phyloP scores from a whole-genome alignment of 2,329 filamentous ascomycete genomes.

The Geosmithia flava region DNA sequence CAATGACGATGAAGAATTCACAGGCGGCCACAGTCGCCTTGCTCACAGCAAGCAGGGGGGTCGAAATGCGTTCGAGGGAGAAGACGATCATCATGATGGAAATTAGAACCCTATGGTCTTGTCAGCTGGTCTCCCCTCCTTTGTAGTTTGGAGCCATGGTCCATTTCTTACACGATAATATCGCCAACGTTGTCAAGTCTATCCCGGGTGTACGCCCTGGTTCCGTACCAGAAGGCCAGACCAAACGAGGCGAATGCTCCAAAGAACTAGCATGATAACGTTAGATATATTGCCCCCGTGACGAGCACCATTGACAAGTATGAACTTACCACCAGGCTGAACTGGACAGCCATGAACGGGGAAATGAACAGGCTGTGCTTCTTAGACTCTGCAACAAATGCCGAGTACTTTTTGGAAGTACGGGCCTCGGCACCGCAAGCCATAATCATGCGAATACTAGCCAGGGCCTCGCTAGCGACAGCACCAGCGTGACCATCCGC shows the following conservation, averaged over 20 bases:
- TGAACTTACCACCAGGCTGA: constrained; percentile 31
- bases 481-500: constrained; percentile 45
- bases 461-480: constrained; percentile 48
- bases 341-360: constrained; percentile 39
- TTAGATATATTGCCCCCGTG: constrained; percentile 4
- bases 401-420: constrained; percentile 37
- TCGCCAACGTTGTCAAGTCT: constrained; percentile 35
- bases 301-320: not conserved
- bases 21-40: constrained; percentile 46
- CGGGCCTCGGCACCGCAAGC: constrained; percentile 49
- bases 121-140: constrained; percentile 4
- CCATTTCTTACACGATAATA: constrained; percentile 35
- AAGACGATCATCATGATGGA: constrained; percentile 47
- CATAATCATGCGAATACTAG: constrained; percentile 47
- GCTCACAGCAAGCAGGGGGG: constrained; percentile 43
- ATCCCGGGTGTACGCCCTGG: constrained; percentile 33
- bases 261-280: constrained; percentile 29
- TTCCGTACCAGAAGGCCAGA: constrained; percentile 52
- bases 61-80: constrained; percentile 43
- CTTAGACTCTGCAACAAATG: constrained; percentile 41
- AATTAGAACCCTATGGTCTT: constrained; percentile 29
- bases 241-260: constrained; percentile 38
- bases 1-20: constrained; percentile 44
- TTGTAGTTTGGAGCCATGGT: not conserved
- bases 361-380: constrained; percentile 33